These are phyloP conservation scores for Usnea hakonensis DNA, from an alignment of 495 filamentous ascomycete genomes.

Conservation along the genomic window DNA sequence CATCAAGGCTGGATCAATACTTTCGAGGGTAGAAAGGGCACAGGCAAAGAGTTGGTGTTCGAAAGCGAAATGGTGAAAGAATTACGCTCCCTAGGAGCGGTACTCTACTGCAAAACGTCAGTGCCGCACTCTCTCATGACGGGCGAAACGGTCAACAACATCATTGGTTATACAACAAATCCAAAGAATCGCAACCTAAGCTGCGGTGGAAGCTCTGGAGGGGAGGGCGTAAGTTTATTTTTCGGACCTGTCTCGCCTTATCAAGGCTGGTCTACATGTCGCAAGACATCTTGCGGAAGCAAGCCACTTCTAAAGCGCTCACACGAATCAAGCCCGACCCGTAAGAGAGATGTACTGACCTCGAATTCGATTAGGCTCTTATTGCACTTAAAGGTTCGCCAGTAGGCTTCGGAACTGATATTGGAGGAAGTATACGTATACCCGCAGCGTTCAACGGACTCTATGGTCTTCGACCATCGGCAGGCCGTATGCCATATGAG, in stretches of 20 bases:
- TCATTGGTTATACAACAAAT: slow-evolving; percentile 60
- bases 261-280: too few relatives aligned
- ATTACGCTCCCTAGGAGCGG: slow-evolving; percentile 50
- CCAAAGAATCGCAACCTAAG: slow-evolving; percentile 47
- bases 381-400: slow-evolving; percentile 49
- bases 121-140: slow-evolving; percentile 56
- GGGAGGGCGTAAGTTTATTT: too few relatives aligned
- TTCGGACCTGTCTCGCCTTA: too few relatives aligned
- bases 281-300: too few relatives aligned
- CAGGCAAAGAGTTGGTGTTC: slow-evolving; percentile 30
- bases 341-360: too few relatives aligned
- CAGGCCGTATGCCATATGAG: slow-evolving; percentile 37
- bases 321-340: too few relatives aligned
- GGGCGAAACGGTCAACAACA: slow-evolving; percentile 49
- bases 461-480: slow-evolving; percentile 47
- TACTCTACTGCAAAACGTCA: slow-evolving; percentile 60
- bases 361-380: too few relatives aligned
- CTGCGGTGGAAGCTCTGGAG: slow-evolving; percentile 56
- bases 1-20: slow-evolving; percentile 32
- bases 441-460: slow-evolving; percentile 57
- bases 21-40: slow-evolving; percentile 41
- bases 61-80: slow-evolving; percentile 47
- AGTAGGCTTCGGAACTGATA: slow-evolving; percentile 58
- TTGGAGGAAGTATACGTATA: slow-evolving; percentile 63
- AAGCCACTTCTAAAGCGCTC: too few relatives aligned